phyloP scores from a whole-genome alignment of 306 rosid genomes.

The Gastrolobium villosum region DNA sequence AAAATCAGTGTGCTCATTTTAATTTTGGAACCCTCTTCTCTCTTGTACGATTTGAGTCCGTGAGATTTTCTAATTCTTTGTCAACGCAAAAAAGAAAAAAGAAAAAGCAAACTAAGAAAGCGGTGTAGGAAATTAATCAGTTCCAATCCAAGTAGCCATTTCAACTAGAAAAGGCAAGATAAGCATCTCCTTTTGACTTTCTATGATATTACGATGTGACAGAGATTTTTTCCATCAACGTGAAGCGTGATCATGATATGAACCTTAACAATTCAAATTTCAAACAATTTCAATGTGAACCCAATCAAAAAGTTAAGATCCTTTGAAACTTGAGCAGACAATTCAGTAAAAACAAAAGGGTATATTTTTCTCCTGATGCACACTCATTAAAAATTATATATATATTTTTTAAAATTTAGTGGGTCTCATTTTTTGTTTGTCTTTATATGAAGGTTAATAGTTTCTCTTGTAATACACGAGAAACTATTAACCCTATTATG shows the following conservation, averaged over 20 bases:
- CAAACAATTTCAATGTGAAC: conserved; percentile 39
- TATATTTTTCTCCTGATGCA: no score
- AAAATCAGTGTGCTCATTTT: background rate
- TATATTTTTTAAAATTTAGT: no score
- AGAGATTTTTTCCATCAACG: background rate
- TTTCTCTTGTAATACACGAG: no score
- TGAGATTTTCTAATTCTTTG: background rate
- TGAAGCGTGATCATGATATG: background rate
- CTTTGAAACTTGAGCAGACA: conserved; percentile 22
- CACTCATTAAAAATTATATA: no score
- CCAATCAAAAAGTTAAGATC: conserved; percentile 13
- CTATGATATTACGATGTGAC: background rate
- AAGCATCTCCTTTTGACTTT: background rate
- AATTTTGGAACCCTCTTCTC: background rate
- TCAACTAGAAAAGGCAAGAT: background rate
- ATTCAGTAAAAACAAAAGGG: background rate
- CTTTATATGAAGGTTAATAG: no score
- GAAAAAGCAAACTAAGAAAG: background rate
- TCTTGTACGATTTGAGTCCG: background rate
- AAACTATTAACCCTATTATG: no score
- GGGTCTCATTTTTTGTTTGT: no score
- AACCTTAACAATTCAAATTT: conserved; percentile 26
- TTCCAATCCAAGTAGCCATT: background rate
- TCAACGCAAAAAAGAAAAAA: background rate
- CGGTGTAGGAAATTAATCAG: background rate